Conservation (phyloP, 441 rosid species). For the Bruguiera hainesii region DNA sequence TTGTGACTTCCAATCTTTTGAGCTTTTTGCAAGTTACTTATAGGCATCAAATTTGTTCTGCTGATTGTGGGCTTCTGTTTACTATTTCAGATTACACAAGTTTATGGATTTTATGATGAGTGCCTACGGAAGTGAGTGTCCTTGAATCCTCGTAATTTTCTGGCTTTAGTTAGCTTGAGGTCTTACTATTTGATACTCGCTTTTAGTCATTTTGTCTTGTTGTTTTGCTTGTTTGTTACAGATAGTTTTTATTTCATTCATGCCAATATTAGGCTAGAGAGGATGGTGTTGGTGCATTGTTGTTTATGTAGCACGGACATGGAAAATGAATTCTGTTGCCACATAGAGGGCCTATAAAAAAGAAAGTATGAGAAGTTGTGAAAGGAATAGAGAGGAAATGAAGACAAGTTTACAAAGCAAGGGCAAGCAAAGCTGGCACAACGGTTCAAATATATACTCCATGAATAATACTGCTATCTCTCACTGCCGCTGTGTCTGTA, state of each 20-base stretch:
- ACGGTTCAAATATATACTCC: background rate
- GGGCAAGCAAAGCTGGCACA: background rate
- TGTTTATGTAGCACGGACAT: background rate
- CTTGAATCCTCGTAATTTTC: constrained; percentile 21
- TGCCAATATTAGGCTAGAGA: background rate
- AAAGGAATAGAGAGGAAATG: background rate
- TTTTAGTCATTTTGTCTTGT: background rate
- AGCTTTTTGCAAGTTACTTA: background rate
- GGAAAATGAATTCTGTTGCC: background rate
- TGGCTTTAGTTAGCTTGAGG: background rate
- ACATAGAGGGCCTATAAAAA: background rate
- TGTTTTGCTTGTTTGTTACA: background rate
- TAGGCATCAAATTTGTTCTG: constrained; percentile 1
- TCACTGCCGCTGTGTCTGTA: too few relatives aligned
- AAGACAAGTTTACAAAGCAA: background rate
- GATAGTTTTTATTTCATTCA: background rate
- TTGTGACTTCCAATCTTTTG: background rate
- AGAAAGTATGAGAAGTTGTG: background rate
- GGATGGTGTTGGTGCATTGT: background rate
- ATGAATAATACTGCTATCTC: too few relatives aligned
- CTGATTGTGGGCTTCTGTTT: constrained; percentile 27
- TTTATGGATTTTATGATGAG: constrained; percentile 94
- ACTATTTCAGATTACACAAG: constrained; percentile 80
- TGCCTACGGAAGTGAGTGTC: constrained; percentile 90
- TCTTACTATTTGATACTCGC: background rate